These are phyloP conservation scores for Penicillium sp. DNA, from an alignment of 2,329 filamentous ascomycete species.

Conservation along the genomic window DNA sequence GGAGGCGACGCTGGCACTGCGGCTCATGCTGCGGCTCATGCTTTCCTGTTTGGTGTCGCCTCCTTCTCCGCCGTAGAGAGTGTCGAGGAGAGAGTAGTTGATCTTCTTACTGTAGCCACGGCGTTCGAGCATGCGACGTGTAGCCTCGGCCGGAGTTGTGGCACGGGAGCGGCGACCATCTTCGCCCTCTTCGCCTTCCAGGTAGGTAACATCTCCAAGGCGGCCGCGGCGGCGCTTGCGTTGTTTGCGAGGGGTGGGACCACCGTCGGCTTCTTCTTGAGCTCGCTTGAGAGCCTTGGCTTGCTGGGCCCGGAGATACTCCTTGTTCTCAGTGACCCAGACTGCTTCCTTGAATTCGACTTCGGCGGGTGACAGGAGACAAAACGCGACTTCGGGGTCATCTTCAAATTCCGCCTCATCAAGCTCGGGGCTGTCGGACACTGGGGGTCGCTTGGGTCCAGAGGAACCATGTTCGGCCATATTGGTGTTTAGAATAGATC, in stretches of 20 bases:
- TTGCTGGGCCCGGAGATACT: conserved; percentile 85
- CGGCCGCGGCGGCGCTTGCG: conserved; percentile 52
- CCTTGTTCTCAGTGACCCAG: conserved; percentile 93
- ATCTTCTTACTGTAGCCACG: conserved; percentile 72
- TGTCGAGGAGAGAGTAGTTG: conserved; percentile 59
- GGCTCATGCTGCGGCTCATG: conserved; percentile 34
- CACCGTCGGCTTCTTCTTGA: conserved; percentile 53
- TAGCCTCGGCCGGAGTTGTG: conserved; percentile 68
- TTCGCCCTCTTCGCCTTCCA: conserved; percentile 49
- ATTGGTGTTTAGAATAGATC: conserved; percentile 59
- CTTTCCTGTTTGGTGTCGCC: conserved; percentile 30
- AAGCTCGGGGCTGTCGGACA: conserved; percentile 60
- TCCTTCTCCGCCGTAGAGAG: conserved; percentile 42
- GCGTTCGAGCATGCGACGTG: conserved; percentile 66
- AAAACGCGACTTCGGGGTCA: conserved; percentile 83
- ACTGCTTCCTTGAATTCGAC: conserved; percentile 82
- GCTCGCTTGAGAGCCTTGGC: conserved; percentile 78
- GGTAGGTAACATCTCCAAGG: conserved; percentile 49
- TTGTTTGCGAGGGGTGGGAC: conserved; percentile 43
- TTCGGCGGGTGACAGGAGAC: conserved; percentile 72
- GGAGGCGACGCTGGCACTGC: conserved; percentile 36
- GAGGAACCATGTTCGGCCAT: conserved; percentile 32
- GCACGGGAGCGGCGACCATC: conserved; percentile 68
- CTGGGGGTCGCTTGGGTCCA: conserved; percentile 42
- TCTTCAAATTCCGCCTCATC: conserved; percentile 82